Evolutionary conservation across 345 rosid genomes (phyloP).

Genomic region (Aurinia saxatilis): DNA sequence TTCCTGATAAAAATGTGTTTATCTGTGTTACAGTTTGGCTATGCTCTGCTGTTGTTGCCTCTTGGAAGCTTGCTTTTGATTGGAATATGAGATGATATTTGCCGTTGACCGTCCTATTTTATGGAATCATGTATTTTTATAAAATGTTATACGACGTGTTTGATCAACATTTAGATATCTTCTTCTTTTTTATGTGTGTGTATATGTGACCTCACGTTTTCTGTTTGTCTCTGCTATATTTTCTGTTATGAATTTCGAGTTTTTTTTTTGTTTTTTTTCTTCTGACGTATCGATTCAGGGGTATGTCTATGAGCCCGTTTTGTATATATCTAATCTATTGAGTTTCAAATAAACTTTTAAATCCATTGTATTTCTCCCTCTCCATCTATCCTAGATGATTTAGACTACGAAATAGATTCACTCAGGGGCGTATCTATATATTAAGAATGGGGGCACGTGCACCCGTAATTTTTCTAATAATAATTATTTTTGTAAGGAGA

Average conservation of each 20-base stretch:
- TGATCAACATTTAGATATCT: not conserved
- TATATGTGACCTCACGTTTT: slow-evolving; percentile 13
- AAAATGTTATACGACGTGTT: not conserved
- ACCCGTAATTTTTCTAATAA: too few species aligned
- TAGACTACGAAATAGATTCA: too few species aligned
- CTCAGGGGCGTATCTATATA: too few species aligned
- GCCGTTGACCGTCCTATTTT: slow-evolving; percentile 17
- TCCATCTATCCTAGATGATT: too few species aligned
- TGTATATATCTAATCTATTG: too few species aligned
- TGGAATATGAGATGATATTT: not conserved
- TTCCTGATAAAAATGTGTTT: too few species aligned
- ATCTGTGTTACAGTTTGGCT: slow-evolving; percentile 44
- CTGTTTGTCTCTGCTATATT: not conserved
- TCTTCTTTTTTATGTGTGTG: slow-evolving; percentile 2
- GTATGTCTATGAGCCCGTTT: too few species aligned
- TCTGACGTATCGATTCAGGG: too few species aligned
- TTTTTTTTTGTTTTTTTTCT: not conserved
- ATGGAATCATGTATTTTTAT: not conserved
- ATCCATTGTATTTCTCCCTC: too few species aligned
- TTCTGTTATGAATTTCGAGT: not conserved
- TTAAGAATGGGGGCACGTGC: too few species aligned
- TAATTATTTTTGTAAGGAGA: too few species aligned
- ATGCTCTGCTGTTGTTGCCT: slow-evolving; percentile 61
- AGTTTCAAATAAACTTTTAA: too few species aligned
- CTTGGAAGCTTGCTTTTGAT: slow-evolving; percentile 59